Evolutionary conservation across 2,329 filamentous ascomycete species (phyloP).

Genomic region (Sphaceloma murrayae): DNA sequence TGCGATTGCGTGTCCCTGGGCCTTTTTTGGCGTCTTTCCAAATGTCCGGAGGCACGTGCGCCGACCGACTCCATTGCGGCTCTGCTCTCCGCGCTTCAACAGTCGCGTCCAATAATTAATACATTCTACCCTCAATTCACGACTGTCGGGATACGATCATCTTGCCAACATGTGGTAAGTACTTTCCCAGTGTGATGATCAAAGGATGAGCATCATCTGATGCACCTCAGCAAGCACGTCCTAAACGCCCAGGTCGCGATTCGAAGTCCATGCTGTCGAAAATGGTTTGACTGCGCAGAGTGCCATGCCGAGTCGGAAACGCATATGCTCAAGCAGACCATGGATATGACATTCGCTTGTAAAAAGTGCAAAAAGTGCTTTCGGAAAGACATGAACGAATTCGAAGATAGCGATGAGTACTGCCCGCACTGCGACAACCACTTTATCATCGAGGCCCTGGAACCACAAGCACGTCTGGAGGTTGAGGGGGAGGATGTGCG

Average conservation of each 20-base stretch:
- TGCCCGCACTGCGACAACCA: conserved; percentile 99
- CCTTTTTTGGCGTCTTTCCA: too few relatives aligned
- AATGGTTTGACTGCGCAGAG: conserved; percentile 98
- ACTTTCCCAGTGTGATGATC: too few relatives aligned
- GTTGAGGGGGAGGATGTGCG: conserved; percentile 87
- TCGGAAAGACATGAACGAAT: conserved; percentile 83
- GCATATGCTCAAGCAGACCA: conserved; percentile 62
- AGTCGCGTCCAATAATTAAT: background rate
- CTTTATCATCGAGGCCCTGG: conserved; percentile 82
- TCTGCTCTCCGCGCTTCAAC: conserved; percentile 8
- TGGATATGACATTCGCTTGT: conserved; percentile 92
- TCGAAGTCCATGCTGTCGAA: conserved; percentile 87
- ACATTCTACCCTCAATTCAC: too few relatives aligned
- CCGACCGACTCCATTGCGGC: background rate
- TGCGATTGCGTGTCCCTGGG: background rate
- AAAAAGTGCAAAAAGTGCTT: conserved; percentile 99
- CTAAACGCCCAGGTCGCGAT: conserved; percentile 97
- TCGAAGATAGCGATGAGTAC: conserved; percentile 96
- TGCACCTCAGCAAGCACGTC: conserved; percentile 70
- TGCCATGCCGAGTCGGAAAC: conserved; percentile 74
- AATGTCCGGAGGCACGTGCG: too few relatives aligned
- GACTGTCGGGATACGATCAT: too few relatives aligned
- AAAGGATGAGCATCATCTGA: background rate
- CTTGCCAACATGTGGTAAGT: too few relatives aligned
- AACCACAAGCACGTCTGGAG: conserved; percentile 70